Conservation (phyloP, 73 alveolate genomes). For the Stentor roeselii region DNA sequence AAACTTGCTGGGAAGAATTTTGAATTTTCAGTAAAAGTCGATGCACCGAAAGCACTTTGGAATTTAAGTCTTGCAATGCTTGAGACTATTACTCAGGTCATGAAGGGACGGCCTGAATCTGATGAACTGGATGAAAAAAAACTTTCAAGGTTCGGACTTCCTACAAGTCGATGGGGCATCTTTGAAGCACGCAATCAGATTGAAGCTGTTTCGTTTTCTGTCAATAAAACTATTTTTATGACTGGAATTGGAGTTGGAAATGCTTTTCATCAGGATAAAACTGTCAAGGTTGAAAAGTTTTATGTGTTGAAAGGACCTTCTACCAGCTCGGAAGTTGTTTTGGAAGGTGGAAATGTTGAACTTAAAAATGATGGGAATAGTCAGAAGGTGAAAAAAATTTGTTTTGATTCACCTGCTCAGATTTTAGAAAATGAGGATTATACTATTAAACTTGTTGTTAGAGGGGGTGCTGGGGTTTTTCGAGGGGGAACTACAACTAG, state of each 20-base stretch:
- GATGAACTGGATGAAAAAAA: background rate
- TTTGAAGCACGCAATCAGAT: background rate
- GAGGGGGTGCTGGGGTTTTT: background rate
- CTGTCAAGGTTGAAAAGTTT: background rate
- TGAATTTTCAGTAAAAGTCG: background rate
- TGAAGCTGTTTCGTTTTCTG: background rate
- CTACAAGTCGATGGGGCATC: background rate
- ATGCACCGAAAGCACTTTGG: background rate
- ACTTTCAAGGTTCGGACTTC: background rate
- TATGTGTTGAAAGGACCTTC: background rate
- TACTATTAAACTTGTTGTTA: background rate
- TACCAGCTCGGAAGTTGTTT: background rate
- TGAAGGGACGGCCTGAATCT: background rate
- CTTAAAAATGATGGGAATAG: background rate
- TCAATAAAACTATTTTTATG: background rate
- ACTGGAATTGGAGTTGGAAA: background rate
- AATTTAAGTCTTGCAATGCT: background rate
- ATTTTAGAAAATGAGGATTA: background rate
- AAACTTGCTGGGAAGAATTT: background rate
- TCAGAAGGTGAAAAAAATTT: background rate
- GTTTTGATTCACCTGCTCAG: background rate
- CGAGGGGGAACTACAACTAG: conserved; percentile 3
- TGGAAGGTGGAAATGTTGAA: background rate
- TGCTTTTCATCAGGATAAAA: background rate
- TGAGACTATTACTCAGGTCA: background rate